Evolutionary conservation across 1,284 basidiomycete genomes (phyloP).

Genomic region (Cystobasidium slooffiae): DNA sequence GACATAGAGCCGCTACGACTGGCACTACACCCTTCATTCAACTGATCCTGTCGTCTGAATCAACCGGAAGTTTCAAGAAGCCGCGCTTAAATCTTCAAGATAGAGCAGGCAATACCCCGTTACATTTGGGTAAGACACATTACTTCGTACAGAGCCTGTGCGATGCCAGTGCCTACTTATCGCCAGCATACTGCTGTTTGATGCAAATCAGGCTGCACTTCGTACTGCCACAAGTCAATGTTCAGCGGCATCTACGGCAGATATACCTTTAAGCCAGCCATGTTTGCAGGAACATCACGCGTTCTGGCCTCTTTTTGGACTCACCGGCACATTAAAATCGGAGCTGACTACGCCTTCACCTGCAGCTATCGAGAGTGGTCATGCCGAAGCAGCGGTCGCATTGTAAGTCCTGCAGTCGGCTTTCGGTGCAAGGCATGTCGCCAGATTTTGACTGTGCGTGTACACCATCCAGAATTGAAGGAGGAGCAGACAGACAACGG

Average conservation of each 20-base stretch:
- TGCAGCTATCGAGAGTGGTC: constrained; percentile 83
- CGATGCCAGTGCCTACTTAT: too few species aligned
- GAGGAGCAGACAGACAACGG: constrained; percentile 84
- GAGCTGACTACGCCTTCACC: neutral
- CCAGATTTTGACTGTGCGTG: neutral
- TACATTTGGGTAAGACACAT: constrained; percentile 67
- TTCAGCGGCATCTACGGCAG: too few species aligned
- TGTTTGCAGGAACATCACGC: too few species aligned
- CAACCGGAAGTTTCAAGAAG: constrained; percentile 73
- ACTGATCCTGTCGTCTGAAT: constrained; percentile 66
- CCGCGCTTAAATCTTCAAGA: constrained; percentile 70
- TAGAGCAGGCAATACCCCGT: constrained; percentile 78
- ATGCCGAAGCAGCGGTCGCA: constrained; percentile 83
- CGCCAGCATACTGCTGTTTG: too few species aligned
- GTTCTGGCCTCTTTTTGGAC: too few species aligned
- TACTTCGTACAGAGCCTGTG: too few species aligned
- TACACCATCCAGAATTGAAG: constrained; percentile 67
- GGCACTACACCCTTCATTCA: constrained; percentile 84
- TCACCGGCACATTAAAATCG: neutral
- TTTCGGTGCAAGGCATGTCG: neutral
- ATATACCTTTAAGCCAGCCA: too few species aligned
- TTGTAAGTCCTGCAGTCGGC: constrained; percentile 57
- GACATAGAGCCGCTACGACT: constrained; percentile 91
- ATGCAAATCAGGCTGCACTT: too few species aligned
- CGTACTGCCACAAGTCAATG: too few species aligned